phyloP scores from a whole-genome alignment of 805 yeast species.

The Saccharomycodes ludwigii region DNA sequence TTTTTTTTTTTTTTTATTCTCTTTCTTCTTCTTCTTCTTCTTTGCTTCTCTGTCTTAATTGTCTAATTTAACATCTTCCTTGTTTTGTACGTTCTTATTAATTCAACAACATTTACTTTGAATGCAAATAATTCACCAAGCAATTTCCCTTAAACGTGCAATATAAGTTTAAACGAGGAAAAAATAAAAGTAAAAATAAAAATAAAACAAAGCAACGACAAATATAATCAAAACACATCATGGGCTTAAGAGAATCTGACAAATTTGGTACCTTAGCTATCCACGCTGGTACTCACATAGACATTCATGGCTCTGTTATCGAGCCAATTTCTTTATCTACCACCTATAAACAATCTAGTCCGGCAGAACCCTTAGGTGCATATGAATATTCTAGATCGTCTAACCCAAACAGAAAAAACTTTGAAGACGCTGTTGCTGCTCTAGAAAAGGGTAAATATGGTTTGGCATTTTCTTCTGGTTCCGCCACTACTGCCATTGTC shows the following conservation, averaged over 20 bases:
- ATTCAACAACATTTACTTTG: too few relatives aligned
- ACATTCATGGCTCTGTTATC: slow-evolving; percentile 75
- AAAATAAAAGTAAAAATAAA: too few relatives aligned
- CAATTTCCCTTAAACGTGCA: too few relatives aligned
- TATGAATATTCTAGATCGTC: slow-evolving; percentile 80
- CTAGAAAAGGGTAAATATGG: slow-evolving; percentile 67
- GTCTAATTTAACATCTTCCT: too few relatives aligned
- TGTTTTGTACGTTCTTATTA: too few relatives aligned
- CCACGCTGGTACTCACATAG: slow-evolving; percentile 72
- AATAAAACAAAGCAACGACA: too few relatives aligned
- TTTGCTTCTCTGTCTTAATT: too few relatives aligned
- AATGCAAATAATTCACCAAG: too few relatives aligned
- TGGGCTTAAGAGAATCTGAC: slow-evolving; percentile 20
- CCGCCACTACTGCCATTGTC: slow-evolving; percentile 70
- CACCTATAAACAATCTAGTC: slow-evolving; percentile 71
- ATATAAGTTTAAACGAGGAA: too few relatives aligned
- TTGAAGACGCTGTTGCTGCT: slow-evolving; percentile 69
- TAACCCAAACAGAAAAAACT: slow-evolving; percentile 76
- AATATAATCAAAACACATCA: too few relatives aligned
- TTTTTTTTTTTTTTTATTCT: too few relatives aligned
- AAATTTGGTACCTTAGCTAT: slow-evolving; percentile 70
- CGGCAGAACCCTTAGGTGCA: slow-evolving; percentile 63
- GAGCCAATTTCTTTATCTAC: slow-evolving; percentile 76
- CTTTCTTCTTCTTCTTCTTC: too few relatives aligned
- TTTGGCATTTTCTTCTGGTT: slow-evolving; percentile 74